Percentiles rank a stretch among this genome's conserved stretches.
These are phyloP conservation scores for Ceratopteris richardii DNA, from an alignment of 75 land plant species.

Conservation along the genomic window DNA sequence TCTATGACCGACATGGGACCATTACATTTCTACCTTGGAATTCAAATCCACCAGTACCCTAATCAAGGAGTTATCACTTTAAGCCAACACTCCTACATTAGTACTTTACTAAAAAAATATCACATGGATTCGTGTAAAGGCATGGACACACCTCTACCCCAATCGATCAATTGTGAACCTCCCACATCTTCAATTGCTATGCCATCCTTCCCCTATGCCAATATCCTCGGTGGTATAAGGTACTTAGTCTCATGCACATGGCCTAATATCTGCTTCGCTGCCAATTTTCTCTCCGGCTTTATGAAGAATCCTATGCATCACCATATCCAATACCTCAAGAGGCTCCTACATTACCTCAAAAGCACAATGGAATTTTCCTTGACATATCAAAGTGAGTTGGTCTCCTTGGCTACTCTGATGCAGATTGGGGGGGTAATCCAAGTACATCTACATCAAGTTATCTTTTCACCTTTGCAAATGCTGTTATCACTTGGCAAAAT, in stretches of 20 bases:
- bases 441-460: slow-evolving; percentile 22
- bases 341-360: slow-evolving; percentile 5
- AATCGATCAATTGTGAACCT: neutral
- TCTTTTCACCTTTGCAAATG: slow-evolving; percentile 16
- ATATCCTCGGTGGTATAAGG: neutral
- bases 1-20: slow-evolving; percentile 4
- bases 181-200: neutral
- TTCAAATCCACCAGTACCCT: neutral
- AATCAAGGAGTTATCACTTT: neutral
- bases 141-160: neutral
- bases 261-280: slow-evolving; percentile 3
- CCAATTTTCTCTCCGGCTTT: neutral
- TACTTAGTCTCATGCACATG: slow-evolving; percentile 6
- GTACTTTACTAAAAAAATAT: neutral
- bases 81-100: slow-evolving; percentile 1
- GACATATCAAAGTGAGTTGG: slow-evolving; percentile 8
- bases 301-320: neutral
- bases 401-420: slow-evolving; percentile 22
- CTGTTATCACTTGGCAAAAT: slow-evolving; percentile 24
- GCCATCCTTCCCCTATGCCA: neutral
- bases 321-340: slow-evolving; percentile 1
- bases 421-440: slow-evolving; percentile 25
- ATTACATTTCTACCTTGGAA: slow-evolving; percentile 2
- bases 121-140: slow-evolving; percentile 7
- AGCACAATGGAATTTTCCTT: slow-evolving; percentile 12